Percentiles rank a stretch among this genome's conserved stretches.
These are phyloP conservation scores for Gyromitra esculenta DNA, from an alignment of 2,329 filamentous ascomycete species.

Conservation along the genomic window DNA sequence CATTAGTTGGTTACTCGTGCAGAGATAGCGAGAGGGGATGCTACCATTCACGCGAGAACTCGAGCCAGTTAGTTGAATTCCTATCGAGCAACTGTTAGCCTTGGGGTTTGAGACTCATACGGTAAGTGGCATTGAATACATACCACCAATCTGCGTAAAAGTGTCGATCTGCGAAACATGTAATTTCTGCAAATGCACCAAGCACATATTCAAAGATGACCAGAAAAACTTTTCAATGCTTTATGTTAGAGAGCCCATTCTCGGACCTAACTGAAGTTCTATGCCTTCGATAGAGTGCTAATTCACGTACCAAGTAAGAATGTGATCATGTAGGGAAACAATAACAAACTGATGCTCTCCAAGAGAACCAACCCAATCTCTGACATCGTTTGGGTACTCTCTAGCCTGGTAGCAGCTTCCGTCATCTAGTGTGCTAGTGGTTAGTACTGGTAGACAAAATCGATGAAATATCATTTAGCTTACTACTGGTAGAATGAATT, in stretches of 20 bases:
- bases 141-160: slow-evolving; percentile 80
- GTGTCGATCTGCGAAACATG: slow-evolving; percentile 88
- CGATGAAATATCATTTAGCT: slow-evolving; percentile 69
- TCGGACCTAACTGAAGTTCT: not conserved
- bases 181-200: slow-evolving; percentile 93
- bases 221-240: slow-evolving; percentile 74
- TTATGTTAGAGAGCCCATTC: slow-evolving; percentile 62
- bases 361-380: slow-evolving; percentile 83
- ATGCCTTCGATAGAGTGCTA: not conserved
- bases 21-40: not conserved
- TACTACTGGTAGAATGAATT: slow-evolving; percentile 93
- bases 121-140: not conserved
- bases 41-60: slow-evolving; percentile 86
- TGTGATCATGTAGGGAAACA: slow-evolving; percentile 97
- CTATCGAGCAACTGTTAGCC: slow-evolving; percentile 58
- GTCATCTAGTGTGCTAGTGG: slow-evolving; percentile 53
- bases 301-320: slow-evolving; percentile 64
- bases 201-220: slow-evolving; percentile 98
- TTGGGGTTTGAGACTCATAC: slow-evolving; percentile 42
- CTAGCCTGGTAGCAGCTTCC: slow-evolving; percentile 64
- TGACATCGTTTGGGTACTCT: slow-evolving; percentile 63
- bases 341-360: slow-evolving; percentile 87
- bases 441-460: not conserved
- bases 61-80: slow-evolving; percentile 88
- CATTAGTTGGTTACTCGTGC: not conserved